Base-by-base conservation (phyloP, 1,139 yeast genomes). In the Suhomyces coccinellae region DNA sequence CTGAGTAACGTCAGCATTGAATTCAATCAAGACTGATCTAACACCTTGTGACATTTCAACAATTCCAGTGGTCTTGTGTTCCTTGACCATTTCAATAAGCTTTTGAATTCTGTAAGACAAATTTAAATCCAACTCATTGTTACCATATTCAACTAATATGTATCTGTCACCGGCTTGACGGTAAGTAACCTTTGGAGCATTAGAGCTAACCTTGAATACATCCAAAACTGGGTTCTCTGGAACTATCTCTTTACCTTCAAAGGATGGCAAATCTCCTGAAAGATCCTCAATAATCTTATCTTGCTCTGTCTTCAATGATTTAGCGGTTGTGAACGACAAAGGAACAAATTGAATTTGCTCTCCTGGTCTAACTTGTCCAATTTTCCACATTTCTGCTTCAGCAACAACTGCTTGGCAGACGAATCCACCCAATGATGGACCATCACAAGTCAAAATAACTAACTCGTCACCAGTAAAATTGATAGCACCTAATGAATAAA, bases 401-500 rank as follows among this genome's bases (percentile, higher is more conserved):
- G 89, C 87, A 51, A 93, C 96, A 47, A 91, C 97, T 6, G 96
- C 97, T 60, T 89, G 87, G 69, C 98, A 93, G 32, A 93, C 97
- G 62, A 93, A 93, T 0, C 99, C 99, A 59, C 98, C 98, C 52
- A 93, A 79, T 12, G 97, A 87, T 41, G 98, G 98, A 50, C 98
- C 98, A 68, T 93, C 99, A 61, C 97, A 88, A 9, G 98, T 88
- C 66, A 93, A 78, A 54, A 93, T 89, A 30, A 93, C 99, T 3
- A 98, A 98, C 66, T 91, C 98, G 67, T 93, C 98, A 67, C 99
- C 99, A 27, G 98, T 91, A 62, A 93, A 93, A 67, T 93, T 93
- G 65, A 93, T 85, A 31, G 98, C 98, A 58, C 99, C 98, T 50
- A 91, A 73, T 1, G 98, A 88, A 65, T 93, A 93, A 43, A 91